Evolutionary conservation across 2,329 filamentous ascomycete genomes (phyloP).

Genomic region (Hypoxylon sp.): DNA sequence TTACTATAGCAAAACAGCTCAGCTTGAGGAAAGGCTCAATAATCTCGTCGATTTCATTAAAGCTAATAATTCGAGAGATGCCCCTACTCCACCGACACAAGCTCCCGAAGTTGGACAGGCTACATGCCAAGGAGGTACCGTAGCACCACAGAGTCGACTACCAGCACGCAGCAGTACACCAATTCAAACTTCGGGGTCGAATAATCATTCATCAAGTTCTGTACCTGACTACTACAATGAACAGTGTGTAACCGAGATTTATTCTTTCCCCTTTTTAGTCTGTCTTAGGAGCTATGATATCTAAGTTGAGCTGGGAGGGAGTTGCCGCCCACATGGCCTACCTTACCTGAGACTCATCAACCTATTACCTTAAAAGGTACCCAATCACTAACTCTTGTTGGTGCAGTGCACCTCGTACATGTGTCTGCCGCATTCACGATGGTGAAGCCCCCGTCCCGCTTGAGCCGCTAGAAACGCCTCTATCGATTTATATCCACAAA

Average conservation of each 20-base stretch:
- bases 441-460: slow-evolving; percentile 59
- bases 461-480: slow-evolving; percentile 63
- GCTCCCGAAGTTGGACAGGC: slow-evolving; percentile 29
- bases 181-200: slow-evolving; percentile 30
- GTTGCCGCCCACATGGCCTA: neutral
- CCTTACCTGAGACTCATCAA: neutral
- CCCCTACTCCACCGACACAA: slow-evolving; percentile 34
- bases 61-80: slow-evolving; percentile 53
- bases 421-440: slow-evolving; percentile 62
- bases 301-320: neutral
- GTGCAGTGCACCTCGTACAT: slow-evolving; percentile 59
- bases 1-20: slow-evolving; percentile 61
- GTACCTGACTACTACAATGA: slow-evolving; percentile 63
- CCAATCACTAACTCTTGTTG: neutral
- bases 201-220: slow-evolving; percentile 42
- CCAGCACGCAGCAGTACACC: slow-evolving; percentile 8
- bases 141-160: slow-evolving; percentile 24
- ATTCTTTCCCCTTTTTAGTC: neutral
- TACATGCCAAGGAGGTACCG: slow-evolving; percentile 26
- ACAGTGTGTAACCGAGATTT: slow-evolving; percentile 24
- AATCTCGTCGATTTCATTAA: slow-evolving; percentile 64
- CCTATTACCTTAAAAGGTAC: neutral
- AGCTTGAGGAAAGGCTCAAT: slow-evolving; percentile 66
- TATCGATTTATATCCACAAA: slow-evolving; percentile 61
- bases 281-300: neutral